Evolutionary conservation across 2,329 filamentous ascomycete genomes (phyloP).

Genomic region (Pseudocercospora vitis): DNA sequence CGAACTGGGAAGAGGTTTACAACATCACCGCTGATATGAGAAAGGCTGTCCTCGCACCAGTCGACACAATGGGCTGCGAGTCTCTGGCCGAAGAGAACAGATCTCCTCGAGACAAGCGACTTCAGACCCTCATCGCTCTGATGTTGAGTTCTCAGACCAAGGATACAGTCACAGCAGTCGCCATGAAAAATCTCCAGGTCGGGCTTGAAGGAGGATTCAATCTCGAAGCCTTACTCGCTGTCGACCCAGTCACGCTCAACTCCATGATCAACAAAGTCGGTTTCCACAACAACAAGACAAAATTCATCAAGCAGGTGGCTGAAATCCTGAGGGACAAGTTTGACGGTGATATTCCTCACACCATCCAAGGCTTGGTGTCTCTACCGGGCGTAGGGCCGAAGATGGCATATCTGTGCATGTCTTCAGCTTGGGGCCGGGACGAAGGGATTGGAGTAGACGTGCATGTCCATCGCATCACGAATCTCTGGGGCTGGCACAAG

Average conservation of each 20-base stretch:
- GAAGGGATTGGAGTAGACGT: constrained; percentile 91
- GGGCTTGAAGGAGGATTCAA: constrained; percentile 69
- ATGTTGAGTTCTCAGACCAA: constrained; percentile 95
- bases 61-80: constrained; percentile 97
- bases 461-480: constrained; percentile 91
- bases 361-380: constrained; percentile 70
- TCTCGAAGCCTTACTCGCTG: constrained; percentile 73
- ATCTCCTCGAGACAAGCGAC: constrained; percentile 62
- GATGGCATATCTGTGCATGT: constrained; percentile 89
- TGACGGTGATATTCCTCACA: constrained; percentile 74
- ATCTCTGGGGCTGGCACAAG: constrained; percentile 88
- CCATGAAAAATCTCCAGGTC: constrained; percentile 75
- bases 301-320: constrained; percentile 63
- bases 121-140: constrained; percentile 81
- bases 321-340: constrained; percentile 69
- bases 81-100: constrained; percentile 61
- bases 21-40: constrained; percentile 74
- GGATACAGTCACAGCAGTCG: constrained; percentile 82
- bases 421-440: constrained; percentile 67
- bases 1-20: constrained; percentile 84
- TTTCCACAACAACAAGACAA: constrained; percentile 94
- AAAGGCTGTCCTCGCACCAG: constrained; percentile 70
- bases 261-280: constrained; percentile 79
- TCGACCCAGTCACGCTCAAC: constrained; percentile 66
- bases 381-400: constrained; percentile 90